Evolutionary conservation across 1,284 basidiomycete genomes (phyloP).

Genomic region (Pyrrhoderma lamaoense): DNA sequence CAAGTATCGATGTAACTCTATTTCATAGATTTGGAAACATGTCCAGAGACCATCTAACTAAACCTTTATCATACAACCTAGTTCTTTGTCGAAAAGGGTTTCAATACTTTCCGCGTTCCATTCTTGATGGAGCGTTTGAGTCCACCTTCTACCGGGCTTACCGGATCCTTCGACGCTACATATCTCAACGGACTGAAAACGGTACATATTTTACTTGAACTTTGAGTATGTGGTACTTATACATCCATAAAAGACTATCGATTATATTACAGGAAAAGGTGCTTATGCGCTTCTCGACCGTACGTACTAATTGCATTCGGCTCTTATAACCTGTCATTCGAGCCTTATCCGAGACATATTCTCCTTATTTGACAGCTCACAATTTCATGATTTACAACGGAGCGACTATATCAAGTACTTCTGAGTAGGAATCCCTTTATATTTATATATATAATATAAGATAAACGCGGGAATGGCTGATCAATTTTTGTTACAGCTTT

Average conservation of each 20-base stretch:
- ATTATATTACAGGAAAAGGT: slow-evolving; percentile 55
- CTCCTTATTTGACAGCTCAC: slow-evolving; percentile 34
- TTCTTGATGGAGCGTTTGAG: slow-evolving; percentile 52
- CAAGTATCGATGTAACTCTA: slow-evolving; percentile 34
- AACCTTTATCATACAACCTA: slow-evolving; percentile 11
- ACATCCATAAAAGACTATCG: slow-evolving; percentile 33
- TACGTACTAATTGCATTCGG: slow-evolving; percentile 24
- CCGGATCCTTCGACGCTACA: slow-evolving; percentile 43
- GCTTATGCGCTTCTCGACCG: slow-evolving; percentile 51
- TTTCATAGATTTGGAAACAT: background rate
- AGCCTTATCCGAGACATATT: slow-evolving; percentile 9
- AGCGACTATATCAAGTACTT: slow-evolving; percentile 39
- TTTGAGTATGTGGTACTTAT: background rate
- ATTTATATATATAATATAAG: background rate
- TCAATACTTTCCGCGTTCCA: slow-evolving; percentile 59
- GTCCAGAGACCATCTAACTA: background rate
- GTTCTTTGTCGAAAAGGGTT: slow-evolving; percentile 30
- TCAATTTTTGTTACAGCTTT: slow-evolving; percentile 32
- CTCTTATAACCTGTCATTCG: background rate
- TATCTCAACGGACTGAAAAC: slow-evolving; percentile 46
- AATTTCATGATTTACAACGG: slow-evolving; percentile 56
- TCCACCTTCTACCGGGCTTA: slow-evolving; percentile 38
- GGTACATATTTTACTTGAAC: slow-evolving; percentile 23
- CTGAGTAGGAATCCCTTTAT: slow-evolving; percentile 31
- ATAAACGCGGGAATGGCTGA: background rate